phyloP scores from a whole-genome alignment of 768 basidiomycete species.

The Tulasnella sp. region DNA sequence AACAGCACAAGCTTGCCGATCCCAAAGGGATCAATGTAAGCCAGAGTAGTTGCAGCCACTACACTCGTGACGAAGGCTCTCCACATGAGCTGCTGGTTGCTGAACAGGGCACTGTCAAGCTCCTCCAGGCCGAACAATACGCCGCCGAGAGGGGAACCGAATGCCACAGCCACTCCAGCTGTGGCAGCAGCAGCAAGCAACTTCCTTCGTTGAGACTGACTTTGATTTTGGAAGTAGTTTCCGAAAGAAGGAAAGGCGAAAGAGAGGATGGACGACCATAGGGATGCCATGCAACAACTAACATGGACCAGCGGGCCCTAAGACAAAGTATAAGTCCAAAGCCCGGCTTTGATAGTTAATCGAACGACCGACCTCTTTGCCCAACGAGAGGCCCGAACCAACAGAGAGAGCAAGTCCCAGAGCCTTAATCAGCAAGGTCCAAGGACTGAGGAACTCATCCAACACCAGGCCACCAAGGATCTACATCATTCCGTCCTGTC shows the following conservation, averaged over 20 bases:
- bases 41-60: constrained; percentile 77
- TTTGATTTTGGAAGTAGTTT: constrained; percentile 24
- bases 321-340: constrained; percentile 6
- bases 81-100: constrained; percentile 51
- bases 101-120: constrained; percentile 27
- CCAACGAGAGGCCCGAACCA: constrained; percentile 73
- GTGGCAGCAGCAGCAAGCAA: constrained; percentile 78
- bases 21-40: constrained; percentile 81
- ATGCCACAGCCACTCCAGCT: constrained; percentile 83
- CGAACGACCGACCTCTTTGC: constrained; percentile 63
- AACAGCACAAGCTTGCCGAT: constrained; percentile 80
- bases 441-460: constrained; percentile 77
- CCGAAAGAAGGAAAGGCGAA: background rate
- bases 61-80: constrained; percentile 86
- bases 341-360: constrained; percentile 29
- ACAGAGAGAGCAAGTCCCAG: constrained; percentile 79
- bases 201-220: constrained; percentile 60
- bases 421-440: constrained; percentile 82
- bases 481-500: constrained; percentile 36
- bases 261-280: constrained; percentile 34
- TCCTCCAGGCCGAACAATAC: constrained; percentile 78
- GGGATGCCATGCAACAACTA: constrained; percentile 72
- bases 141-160: constrained; percentile 81
- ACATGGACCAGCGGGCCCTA: constrained; percentile 84
- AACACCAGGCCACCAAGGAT: constrained; percentile 83